phyloP scores from a whole-genome alignment of 2,329 filamentous ascomycete genomes.

The Sordariomycetes sp. region DNA sequence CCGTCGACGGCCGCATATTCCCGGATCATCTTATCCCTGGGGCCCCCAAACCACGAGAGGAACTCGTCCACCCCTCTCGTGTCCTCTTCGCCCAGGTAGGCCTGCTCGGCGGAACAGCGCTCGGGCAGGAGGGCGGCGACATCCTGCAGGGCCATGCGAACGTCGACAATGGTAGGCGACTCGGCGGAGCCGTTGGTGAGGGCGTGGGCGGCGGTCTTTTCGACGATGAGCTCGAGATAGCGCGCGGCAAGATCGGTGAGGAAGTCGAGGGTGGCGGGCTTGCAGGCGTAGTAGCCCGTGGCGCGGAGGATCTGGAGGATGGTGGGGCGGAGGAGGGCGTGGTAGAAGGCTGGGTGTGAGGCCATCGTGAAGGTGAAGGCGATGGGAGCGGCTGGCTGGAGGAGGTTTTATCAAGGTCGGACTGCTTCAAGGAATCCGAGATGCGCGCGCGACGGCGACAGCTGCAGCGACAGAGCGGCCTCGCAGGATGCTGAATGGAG shows the following conservation, averaged over 20 bases:
- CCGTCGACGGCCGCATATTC: conserved; percentile 67
- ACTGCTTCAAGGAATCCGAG: background rate
- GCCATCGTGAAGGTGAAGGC: conserved; percentile 24
- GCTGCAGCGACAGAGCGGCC: background rate
- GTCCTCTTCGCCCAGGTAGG: conserved; percentile 64
- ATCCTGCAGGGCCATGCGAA: conserved; percentile 77
- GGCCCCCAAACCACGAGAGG: conserved; percentile 65
- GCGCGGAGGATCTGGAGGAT: conserved; percentile 88
- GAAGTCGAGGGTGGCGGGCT: conserved; percentile 73
- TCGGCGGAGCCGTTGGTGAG: conserved; percentile 54
- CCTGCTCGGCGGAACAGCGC: conserved; percentile 55
- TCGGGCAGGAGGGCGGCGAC: conserved; percentile 65
- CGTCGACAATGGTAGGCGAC: conserved; percentile 50
- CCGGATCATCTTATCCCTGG: conserved; percentile 67
- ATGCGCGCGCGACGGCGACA: background rate
- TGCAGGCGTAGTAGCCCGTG: conserved; percentile 77
- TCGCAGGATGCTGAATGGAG: background rate
- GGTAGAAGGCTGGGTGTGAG: conserved; percentile 40
- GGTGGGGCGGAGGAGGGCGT: conserved; percentile 74
- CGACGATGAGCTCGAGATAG: conserved; percentile 67
- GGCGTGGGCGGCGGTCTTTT: conserved; percentile 61
- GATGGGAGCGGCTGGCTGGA: background rate
- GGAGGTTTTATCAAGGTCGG: background rate
- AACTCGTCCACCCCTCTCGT: conserved; percentile 68
- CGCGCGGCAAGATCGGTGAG: conserved; percentile 78